A percentile compares a stretch with the other conserved stretches of the same genome.
Evolutionary conservation across 1,284 basidiomycete species (phyloP).

Genomic region (Apiotrichum domesticum): DNA sequence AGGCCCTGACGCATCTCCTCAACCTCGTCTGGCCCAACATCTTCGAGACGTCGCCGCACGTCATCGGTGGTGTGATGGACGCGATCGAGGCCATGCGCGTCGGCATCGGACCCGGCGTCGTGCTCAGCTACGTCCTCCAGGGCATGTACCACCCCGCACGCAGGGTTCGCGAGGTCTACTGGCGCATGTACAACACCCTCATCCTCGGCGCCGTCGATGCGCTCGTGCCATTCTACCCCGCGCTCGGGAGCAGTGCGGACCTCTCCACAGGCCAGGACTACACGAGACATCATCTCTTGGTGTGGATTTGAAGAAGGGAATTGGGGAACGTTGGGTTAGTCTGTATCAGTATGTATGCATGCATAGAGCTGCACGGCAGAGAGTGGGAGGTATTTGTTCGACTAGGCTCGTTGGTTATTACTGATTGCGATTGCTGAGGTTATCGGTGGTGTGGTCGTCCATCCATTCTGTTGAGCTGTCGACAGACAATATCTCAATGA

Average conservation of each 20-base stretch:
- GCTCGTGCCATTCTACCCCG: constrained; percentile 91
- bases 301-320: constrained; percentile 32
- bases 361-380: background rate
- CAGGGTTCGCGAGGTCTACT: constrained; percentile 92
- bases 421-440: too few species aligned
- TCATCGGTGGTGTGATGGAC: constrained; percentile 95
- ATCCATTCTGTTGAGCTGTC: too few species aligned
- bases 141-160: constrained; percentile 92
- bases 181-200: constrained; percentile 79
- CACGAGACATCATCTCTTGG: constrained; percentile 72
- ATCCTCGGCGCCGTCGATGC: constrained; percentile 84
- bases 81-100: constrained; percentile 96
- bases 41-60: constrained; percentile 96
- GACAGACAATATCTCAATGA: too few species aligned
- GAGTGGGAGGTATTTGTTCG: too few species aligned
- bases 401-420: too few species aligned
- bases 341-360: constrained; percentile 1
- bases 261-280: constrained; percentile 69
- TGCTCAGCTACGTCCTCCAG: constrained; percentile 72
- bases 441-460: too few species aligned
- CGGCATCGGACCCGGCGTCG: constrained; percentile 85
- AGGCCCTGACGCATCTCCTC: constrained; percentile 94
- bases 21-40: constrained; percentile 99
- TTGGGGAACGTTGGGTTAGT: background rate
- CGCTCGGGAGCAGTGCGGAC: constrained; percentile 76